Percentiles rank a stretch among this genome's conserved stretches.
phyloP scores from a whole-genome alignment of 768 basidiomycete species.

The Dioszegia crocea region DNA sequence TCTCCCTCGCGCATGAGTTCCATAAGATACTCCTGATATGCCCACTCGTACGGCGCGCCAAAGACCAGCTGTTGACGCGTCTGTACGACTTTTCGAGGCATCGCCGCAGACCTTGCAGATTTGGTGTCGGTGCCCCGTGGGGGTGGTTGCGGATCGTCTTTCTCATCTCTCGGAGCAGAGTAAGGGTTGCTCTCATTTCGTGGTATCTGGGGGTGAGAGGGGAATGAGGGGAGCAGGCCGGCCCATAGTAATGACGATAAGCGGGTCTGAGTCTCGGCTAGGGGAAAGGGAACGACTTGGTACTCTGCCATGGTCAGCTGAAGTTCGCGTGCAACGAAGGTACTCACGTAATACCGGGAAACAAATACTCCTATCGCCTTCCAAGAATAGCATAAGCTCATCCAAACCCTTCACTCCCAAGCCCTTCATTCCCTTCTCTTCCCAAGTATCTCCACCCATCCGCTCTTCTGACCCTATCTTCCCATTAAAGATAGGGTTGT shows the following conservation, averaged over 20 bases:
- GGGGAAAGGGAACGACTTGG: slow-evolving; percentile 65
- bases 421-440: slow-evolving; percentile 40
- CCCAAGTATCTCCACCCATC: slow-evolving; percentile 28
- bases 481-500: slow-evolving; percentile 14
- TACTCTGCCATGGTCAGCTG: slow-evolving; percentile 28
- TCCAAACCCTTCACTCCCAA: slow-evolving; percentile 47
- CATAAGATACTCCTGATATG: slow-evolving; percentile 43
- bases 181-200: slow-evolving; percentile 33
- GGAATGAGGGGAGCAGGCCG: slow-evolving; percentile 36
- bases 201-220: slow-evolving; percentile 25
- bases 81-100: slow-evolving; percentile 19
- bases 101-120: slow-evolving; percentile 6
- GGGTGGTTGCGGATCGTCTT: slow-evolving; percentile 8
- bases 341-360: slow-evolving; percentile 47
- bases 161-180: background rate
- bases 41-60: slow-evolving; percentile 44
- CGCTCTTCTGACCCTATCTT: slow-evolving; percentile 23
- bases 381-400: slow-evolving; percentile 48
- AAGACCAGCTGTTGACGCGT: slow-evolving; percentile 35
- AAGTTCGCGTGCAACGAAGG: background rate
- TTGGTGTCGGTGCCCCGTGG: background rate
- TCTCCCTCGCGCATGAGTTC: slow-evolving; percentile 32
- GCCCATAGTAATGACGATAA: slow-evolving; percentile 45
- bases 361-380: slow-evolving; percentile 45
- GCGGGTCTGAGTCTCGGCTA: slow-evolving; percentile 72